Base-by-base conservation (phyloP, 1,284 basidiomycete species). In the Pterulicium gracile region DNA sequence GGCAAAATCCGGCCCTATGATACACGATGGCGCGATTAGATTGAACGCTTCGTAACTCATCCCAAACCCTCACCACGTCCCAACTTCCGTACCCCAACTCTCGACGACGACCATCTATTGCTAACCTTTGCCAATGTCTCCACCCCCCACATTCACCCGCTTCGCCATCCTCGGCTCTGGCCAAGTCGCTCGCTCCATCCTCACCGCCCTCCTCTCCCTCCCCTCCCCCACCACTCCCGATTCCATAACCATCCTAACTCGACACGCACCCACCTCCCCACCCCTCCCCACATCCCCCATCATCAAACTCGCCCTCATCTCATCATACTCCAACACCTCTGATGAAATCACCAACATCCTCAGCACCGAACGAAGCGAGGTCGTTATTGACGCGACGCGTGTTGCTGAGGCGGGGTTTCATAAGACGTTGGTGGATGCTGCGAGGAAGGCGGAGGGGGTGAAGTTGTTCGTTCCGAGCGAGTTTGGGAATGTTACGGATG, bases 121-220 rank as follows among this genome's bases (percentile, higher is more conserved):
- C n/a, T n/a, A n/a, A n/a, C n/a, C n/a, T n/a, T n/a, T n/a, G n/a
- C n/a, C n/a, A n/a, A n/a, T n/a, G n/a, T n/a, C n/a, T n/a, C n/a
- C n/a, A n/a, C 36, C 36, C 19, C 15, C 36, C 36, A 39, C 36
- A 5, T 39, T 39, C 36, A 39, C 36, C 36, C 19, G n/a, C 36
- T 39, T 39, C 36, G 36, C 36, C 15, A 17, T 39, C 36, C 36
- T 39, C 7, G 36, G 36, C 36, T 39, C n/a, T 17, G 36, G 36
- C 19, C 4, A 4, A 39, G 36, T 39, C 36, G 5, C 36, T 4
- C 5, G 19, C n/a, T 18, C n/a, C 7, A 39, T 39, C 36, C n/a
- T 39, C 15, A 15, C 36, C 19, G 36, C 36, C 36, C 36, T 39
- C 36, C 5, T 18, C 5, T 17, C 5, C 7, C n/a, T 39, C 36